Percentiles rank a stretch among this genome's conserved stretches.
Conservation (phyloP, 768 basidiomycete species). For the Rubroboletus satanas region DNA sequence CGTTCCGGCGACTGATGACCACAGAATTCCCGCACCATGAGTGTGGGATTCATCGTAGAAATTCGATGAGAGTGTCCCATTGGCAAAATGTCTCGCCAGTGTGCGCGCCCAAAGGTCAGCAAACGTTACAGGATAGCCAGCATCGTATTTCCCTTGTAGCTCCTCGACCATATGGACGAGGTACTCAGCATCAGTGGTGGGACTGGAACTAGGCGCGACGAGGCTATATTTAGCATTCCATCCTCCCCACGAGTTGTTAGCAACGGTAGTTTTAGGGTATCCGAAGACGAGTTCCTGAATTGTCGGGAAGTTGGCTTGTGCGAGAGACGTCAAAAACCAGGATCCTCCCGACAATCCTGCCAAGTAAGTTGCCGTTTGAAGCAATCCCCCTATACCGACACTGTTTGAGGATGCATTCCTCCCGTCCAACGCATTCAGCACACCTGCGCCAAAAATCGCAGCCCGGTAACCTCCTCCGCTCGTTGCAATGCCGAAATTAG, state of each 20-base stretch:
- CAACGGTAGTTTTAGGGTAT: constrained; percentile 11
- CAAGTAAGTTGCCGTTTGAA: constrained; percentile 52
- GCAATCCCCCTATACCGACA: constrained; percentile 46
- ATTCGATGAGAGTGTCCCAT: constrained; percentile 33
- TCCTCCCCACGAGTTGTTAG: constrained; percentile 29
- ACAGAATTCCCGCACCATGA: constrained; percentile 35
- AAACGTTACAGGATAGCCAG: constrained; percentile 31
- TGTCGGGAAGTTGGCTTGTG: constrained; percentile 39
- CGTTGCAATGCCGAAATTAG: constrained; percentile 46
- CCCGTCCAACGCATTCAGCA: constrained; percentile 47
- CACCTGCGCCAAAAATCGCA: constrained; percentile 50
- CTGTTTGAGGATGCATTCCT: constrained; percentile 41
- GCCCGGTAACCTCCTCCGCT: constrained; percentile 59
- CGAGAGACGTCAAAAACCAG: constrained; percentile 39
- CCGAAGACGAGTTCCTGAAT: constrained; percentile 39
- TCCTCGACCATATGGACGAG: constrained; percentile 23
- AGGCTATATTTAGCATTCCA: constrained; percentile 31
- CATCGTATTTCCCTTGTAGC: constrained; percentile 27
- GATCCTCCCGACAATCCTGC: constrained; percentile 48
- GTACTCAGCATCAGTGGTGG: constrained; percentile 14
- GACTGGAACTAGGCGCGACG: constrained; percentile 16
- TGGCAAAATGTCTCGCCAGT: constrained; percentile 37
- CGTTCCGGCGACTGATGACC: constrained; percentile 34
- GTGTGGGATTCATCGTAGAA: constrained; percentile 28
- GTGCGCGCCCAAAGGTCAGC: constrained; percentile 27